Evolutionary conservation across 2,329 filamentous ascomycete genomes (phyloP).

Genomic region (Coniochaeta sp.): DNA sequence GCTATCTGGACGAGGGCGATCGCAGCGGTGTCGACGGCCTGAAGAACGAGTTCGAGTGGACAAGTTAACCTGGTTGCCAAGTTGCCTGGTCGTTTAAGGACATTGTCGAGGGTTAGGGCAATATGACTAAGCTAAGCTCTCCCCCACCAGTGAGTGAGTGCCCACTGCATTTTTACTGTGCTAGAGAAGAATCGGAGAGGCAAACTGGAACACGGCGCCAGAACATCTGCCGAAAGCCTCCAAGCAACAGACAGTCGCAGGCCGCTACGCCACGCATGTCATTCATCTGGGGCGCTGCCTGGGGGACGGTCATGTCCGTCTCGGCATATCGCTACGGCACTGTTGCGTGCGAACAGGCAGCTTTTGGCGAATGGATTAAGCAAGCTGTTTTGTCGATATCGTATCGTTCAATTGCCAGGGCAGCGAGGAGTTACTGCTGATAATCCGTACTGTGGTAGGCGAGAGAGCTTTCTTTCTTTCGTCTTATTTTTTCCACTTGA

Average conservation of each 20-base stretch:
- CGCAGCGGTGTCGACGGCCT: constrained; percentile 31
- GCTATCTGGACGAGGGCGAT: constrained; percentile 38
- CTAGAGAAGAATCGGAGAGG: no score
- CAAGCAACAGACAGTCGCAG: neutral
- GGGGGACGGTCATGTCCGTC: neutral
- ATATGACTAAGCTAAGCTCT: neutral
- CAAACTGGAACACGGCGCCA: no score
- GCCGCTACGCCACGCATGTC: neutral
- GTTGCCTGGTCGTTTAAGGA: no score
- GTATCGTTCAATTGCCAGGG: neutral
- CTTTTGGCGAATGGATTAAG: neutral
- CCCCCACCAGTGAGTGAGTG: neutral
- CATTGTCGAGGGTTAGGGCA: neutral
- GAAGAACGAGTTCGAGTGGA: constrained; percentile 31
- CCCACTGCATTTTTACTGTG: no score
- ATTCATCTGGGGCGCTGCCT: neutral
- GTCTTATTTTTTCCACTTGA: no score
- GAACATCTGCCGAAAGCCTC: neutral
- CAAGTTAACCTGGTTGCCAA: no score
- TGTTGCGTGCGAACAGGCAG: neutral
- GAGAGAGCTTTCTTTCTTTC: neutral
- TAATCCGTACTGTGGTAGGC: neutral
- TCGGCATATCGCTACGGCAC: neutral
- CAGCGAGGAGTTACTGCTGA: neutral
- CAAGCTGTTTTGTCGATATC: neutral